A percentile compares a stretch with the other conserved stretches of the same genome.
Evolutionary conservation across 306 rosid species (phyloP).

Genomic region (Begonia loranthoides): DNA sequence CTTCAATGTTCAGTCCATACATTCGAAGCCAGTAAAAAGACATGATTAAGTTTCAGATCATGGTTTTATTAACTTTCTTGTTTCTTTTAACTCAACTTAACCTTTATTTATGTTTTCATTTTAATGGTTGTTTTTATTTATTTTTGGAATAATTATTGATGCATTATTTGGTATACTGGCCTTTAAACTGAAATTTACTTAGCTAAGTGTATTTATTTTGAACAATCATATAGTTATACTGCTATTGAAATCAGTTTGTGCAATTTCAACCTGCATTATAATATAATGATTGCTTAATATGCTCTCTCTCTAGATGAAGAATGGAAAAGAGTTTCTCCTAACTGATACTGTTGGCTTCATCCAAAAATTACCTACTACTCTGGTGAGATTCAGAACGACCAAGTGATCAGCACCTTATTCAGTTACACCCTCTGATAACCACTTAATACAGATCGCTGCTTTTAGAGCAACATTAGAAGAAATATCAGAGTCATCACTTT

Average conservation of each 20-base stretch:
- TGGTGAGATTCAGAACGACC: constrained; percentile 38
- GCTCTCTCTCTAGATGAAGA: constrained; percentile 51
- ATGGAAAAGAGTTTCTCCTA: constrained; percentile 89
- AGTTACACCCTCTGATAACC: constrained; percentile 4
- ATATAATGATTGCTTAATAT: neutral
- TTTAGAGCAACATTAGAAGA: constrained; percentile 96
- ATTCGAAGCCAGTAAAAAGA: too few species aligned
- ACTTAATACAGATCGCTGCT: constrained; percentile 74
- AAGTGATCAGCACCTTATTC: constrained; percentile 5
- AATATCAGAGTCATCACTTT: constrained; percentile 73
- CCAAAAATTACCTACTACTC: constrained; percentile 87
- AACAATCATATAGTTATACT: neutral
- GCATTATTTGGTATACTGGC: neutral
- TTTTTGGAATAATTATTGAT: neutral
- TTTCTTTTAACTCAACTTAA: too few species aligned
- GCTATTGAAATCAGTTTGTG: neutral
- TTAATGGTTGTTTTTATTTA: neutral
- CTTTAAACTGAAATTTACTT: neutral
- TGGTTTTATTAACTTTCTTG: too few species aligned
- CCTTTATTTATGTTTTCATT: too few species aligned
- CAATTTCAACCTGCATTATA: constrained; percentile 3
- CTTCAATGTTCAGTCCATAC: too few species aligned
- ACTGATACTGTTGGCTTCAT: constrained; percentile 97
- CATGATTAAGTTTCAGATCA: too few species aligned
- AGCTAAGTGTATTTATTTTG: constrained; percentile 6